Evolutionary conservation across 1,139 yeast species (phyloP), one percentile per base, ranked within the genome.

Genomic region (Blastobotrys illinoisensis): DNA sequence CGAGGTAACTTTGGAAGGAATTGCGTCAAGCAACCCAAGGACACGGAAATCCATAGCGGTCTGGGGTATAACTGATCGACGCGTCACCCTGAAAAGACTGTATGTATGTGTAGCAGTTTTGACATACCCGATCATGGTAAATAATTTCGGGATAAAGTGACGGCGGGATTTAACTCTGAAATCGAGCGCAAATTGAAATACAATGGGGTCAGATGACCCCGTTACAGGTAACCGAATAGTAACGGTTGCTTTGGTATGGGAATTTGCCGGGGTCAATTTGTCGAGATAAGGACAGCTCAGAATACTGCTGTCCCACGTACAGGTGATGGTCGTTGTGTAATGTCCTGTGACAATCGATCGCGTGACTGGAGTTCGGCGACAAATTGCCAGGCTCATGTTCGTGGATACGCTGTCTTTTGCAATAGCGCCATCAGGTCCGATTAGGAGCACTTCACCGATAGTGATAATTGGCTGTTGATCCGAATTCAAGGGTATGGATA

Each of bases 371-470:
- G 14, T n/a, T 32, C 40, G 40, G 11, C 16, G 3, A 32, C 16
- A 13, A n/a, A 32, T 32, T 5, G 40, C 40, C 40, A 32, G 7
- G 3, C 13, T 16, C 16, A 32, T 32, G 40, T 14, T 13, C 11
- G 40, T n/a, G 16, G 40, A 32, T 7, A n/a, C 16, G 13, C 7
- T 11, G 3, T 13, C 40, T 5, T n/a, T 3, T 16, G 40, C 5
- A 4, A 55, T 18, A 13, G 55, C 47, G 5, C 67, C 62, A 20
- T 59, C 58, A 6, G 59, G 54, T 49, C 62, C 64, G 23, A 64
- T 54, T 49, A 63, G 52, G 23, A 66, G 56, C 14, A 64, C 51
- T 49, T 54, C 51, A 13, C 50, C 50, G 9, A 64, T 50, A 3
- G 54, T 47, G 2, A 66, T 48, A 11, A 40, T 23, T 1, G 59